These are phyloP conservation scores for Aspergillus alliaceus DNA, from an alignment of 2,329 filamentous ascomycete species.

Conservation along the genomic window DNA sequence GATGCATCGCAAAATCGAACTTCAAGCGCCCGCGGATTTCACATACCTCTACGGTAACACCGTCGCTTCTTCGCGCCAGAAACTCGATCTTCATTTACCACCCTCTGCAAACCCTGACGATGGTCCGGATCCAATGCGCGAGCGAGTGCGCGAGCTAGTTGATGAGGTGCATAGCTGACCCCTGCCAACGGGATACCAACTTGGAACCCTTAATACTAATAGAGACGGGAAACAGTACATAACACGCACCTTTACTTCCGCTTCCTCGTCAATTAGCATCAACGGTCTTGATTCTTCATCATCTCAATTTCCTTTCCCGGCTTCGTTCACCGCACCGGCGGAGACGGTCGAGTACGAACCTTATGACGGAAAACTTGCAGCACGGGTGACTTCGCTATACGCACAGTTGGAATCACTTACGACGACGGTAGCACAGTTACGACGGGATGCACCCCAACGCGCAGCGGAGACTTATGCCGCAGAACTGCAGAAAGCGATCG, in stretches of 20 bases:
- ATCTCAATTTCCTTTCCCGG: slow-evolving; percentile 31
- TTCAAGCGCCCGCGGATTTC: slow-evolving; percentile 52
- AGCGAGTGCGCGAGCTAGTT: slow-evolving; percentile 43
- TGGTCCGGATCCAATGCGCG: slow-evolving; percentile 43
- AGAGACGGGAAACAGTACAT: slow-evolving; percentile 38
- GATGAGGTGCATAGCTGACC: slow-evolving; percentile 32
- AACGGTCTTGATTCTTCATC: slow-evolving; percentile 47
- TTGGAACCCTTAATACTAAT: slow-evolving; percentile 1
- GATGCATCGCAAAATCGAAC: slow-evolving; percentile 50
- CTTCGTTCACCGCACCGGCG: slow-evolving; percentile 32
- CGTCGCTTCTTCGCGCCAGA: slow-evolving; percentile 44
- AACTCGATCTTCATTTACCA: slow-evolving; percentile 50
- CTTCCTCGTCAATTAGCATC: slow-evolving; percentile 47
- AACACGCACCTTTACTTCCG: slow-evolving; percentile 43
- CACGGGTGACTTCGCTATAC: slow-evolving; percentile 45
- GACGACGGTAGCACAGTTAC: slow-evolving; percentile 47
- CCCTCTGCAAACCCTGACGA: slow-evolving; percentile 42
- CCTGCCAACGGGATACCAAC: neutral
- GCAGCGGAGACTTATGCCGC: slow-evolving; percentile 43
- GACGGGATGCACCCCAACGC: slow-evolving; percentile 44
- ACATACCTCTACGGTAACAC: slow-evolving; percentile 51
- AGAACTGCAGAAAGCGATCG: slow-evolving; percentile 33
- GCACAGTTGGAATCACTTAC: slow-evolving; percentile 49
- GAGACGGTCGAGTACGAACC: slow-evolving; percentile 50
- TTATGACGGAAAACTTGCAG: slow-evolving; percentile 45